Percentiles rank a stretch among this genome's conserved stretches.
Evolutionary conservation across 768 basidiomycete species (phyloP).

Genomic region (Xerocomellus dryophilus): DNA sequence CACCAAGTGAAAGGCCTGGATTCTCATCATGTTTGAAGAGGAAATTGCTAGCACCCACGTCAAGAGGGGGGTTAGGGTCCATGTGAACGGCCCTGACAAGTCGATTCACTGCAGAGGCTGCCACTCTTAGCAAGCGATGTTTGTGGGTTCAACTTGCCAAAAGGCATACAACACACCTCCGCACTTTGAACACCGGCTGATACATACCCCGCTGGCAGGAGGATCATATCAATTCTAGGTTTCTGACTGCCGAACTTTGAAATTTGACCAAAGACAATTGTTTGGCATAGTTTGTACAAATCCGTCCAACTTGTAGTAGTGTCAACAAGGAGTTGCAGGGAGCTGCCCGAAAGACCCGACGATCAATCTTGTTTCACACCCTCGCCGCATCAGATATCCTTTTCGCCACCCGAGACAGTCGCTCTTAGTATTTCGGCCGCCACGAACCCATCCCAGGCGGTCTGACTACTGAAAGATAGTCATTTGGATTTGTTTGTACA

Average conservation of each 20-base stretch:
- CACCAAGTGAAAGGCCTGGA: slow-evolving; percentile 10
- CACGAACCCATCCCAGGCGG: too few species aligned
- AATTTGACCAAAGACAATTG: too few species aligned
- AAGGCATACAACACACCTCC: background rate
- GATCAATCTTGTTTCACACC: too few species aligned
- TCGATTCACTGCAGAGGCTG: background rate
- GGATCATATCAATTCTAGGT: background rate
- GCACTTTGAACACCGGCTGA: background rate
- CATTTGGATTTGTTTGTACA: slow-evolving; percentile 13
- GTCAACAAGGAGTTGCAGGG: too few species aligned
- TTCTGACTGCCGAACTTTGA: background rate
- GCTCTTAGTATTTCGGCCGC: too few species aligned
- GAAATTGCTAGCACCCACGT: slow-evolving; percentile 1
- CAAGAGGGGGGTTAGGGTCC: slow-evolving; percentile 7
- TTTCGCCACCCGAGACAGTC: too few species aligned
- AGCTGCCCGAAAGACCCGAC: too few species aligned
- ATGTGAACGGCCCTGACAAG: slow-evolving; percentile 13
- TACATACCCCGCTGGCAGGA: background rate
- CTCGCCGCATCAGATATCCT: too few species aligned
- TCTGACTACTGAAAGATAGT: background rate
- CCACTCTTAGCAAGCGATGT: slow-evolving; percentile 5
- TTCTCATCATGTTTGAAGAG: slow-evolving; percentile 15
- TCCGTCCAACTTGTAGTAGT: too few species aligned
- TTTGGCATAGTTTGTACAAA: slow-evolving; percentile 2
- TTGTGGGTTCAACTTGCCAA: background rate